These are phyloP conservation scores for Obelidium mucronatum DNA, from an alignment of 192 early-diverging fungal genomes.

Conservation along the genomic window DNA sequence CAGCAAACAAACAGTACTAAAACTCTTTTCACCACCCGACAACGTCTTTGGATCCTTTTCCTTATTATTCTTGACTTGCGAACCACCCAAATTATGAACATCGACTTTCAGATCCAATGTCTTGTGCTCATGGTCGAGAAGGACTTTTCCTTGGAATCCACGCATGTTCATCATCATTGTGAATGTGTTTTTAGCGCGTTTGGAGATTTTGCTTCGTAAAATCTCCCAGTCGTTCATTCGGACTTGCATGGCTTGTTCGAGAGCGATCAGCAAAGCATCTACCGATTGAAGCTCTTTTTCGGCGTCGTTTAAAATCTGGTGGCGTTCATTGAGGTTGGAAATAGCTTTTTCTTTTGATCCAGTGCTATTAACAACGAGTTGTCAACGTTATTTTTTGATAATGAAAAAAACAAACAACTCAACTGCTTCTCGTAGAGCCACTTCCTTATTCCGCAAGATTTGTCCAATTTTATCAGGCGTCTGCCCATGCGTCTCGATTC, in stretches of 20 bases:
- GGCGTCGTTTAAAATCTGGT: slow-evolving; percentile 18
- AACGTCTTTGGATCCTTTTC: slow-evolving; percentile 90
- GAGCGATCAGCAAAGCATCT: slow-evolving; percentile 25
- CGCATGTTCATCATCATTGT: slow-evolving; percentile 74
- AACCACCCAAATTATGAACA: slow-evolving; percentile 20
- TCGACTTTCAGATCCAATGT: slow-evolving; percentile 61
- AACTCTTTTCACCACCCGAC: slow-evolving; percentile 98
- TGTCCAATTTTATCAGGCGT: not conserved
- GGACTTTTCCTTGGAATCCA: slow-evolving; percentile 81
- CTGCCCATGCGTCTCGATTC: not conserved
- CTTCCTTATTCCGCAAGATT: not conserved
- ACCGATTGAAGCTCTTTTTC: slow-evolving; percentile 31
- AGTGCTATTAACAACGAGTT: no score
- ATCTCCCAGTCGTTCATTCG: slow-evolving; percentile 70
- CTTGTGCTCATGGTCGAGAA: slow-evolving; percentile 73
- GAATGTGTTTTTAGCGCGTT: slow-evolving; percentile 79
- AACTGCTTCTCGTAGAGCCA: slow-evolving; percentile 12
- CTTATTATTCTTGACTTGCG: slow-evolving; percentile 40
- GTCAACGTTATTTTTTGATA: no score
- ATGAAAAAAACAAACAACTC: not conserved
- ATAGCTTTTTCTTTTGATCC: slow-evolving; percentile 12
- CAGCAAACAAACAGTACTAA: slow-evolving; percentile 91
- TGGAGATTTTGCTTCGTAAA: slow-evolving; percentile 78
- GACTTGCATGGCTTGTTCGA: slow-evolving; percentile 61
- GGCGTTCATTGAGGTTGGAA: not conserved